Evolutionary conservation across 495 filamentous ascomycete genomes (phyloP).

Genomic region (Podospora tetraspora): DNA sequence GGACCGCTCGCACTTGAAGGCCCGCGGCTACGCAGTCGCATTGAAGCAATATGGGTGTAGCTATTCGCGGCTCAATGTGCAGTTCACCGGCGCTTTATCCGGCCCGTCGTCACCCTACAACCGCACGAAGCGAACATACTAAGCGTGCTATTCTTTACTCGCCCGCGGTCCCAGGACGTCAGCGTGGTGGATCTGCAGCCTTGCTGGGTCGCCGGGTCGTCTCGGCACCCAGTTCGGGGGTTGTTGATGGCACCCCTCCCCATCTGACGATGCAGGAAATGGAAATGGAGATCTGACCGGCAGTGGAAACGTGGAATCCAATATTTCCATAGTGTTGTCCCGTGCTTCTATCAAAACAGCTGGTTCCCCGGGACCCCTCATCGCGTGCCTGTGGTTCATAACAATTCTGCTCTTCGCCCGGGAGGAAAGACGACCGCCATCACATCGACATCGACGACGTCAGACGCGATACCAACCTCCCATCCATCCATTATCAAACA

Average conservation of each 20-base stretch:
- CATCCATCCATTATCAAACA: neutral
- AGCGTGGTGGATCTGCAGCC: neutral
- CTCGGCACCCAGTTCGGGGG: neutral
- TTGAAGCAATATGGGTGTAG: conserved; percentile 7
- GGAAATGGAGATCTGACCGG: conserved; percentile 4
- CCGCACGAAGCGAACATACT: neutral
- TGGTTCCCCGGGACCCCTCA: neutral
- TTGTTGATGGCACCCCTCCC: neutral
- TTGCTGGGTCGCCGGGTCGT: neutral
- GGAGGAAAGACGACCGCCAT: neutral
- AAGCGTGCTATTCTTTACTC: conserved; percentile 1
- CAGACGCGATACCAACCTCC: neutral
- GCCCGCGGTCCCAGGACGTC: neutral
- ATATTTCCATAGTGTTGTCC: neutral
- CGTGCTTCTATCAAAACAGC: neutral
- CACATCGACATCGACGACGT: neutral
- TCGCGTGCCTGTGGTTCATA: neutral
- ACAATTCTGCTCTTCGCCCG: neutral
- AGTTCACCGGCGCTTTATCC: conserved; percentile 7
- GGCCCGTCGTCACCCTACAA: neutral
- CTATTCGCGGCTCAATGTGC: conserved; percentile 7
- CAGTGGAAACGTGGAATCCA: conserved; percentile 1
- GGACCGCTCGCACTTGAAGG: neutral
- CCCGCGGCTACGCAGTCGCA: neutral
- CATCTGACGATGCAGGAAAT: neutral